Evolutionary conservation across 1,284 basidiomycete species (phyloP), one percentile per base, ranked within the genome.

Genomic region (Vanrija sp.): DNA sequence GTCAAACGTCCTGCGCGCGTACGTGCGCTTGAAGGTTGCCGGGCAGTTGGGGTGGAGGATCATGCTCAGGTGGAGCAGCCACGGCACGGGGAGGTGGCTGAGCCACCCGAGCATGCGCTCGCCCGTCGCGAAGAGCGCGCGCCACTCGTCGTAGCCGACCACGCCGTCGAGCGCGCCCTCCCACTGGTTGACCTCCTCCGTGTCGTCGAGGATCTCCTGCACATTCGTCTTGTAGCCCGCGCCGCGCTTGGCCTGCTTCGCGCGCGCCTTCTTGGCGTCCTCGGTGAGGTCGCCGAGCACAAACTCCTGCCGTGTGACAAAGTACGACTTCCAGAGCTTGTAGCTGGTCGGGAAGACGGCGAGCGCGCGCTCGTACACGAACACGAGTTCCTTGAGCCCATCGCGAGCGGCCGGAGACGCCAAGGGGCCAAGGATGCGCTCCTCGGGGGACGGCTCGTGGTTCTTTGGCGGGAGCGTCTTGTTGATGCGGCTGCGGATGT

Each of bases 121-220:
- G 68, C 92, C 95, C 0, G 84, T 83, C 6, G 91, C 88, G 8
- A 95, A 83, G 6, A 98, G 80, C 19, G 85, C 79, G 68, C 85
- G 89, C 96, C 96, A 99, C 75, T 99, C 96, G 59, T 88, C 85
- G 84, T 86, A 95, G 3, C 95, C 96, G 19, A 96, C 80, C 4
- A 89, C 80, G 5, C 88, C 85, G 68, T 98, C 89, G 49, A 98
- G 77, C 6, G 88, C 87, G 18, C 84, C 85, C 47, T 88, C 83
- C 89, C 90, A 98, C 58, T 88, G 85, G 55, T 82, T 79, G 58
- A 91, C 90, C 31, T 90, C 87, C 68, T 92, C 90, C 54, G 92
- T 76, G 53, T 87, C 89, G 54, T 91, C 88, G 71, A 87, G 83
- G 83, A 93, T 89, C 68, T 90, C 88, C 9, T 85, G 84, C 55